Evolutionary conservation across 805 yeast species (phyloP).

Genomic region (Dipodascus albidus): DNA sequence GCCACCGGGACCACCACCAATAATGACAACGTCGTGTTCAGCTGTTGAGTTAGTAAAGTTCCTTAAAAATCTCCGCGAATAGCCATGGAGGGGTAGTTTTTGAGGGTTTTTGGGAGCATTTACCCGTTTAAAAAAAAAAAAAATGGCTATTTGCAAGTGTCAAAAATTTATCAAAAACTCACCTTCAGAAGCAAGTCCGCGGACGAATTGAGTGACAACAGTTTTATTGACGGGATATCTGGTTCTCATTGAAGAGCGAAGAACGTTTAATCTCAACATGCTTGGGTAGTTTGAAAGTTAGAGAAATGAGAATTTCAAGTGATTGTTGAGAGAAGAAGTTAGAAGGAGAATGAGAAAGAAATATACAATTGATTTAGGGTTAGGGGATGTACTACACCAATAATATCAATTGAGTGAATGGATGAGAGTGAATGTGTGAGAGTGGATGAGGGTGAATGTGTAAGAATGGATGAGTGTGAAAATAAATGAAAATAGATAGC

Average conservation of each 20-base stretch:
- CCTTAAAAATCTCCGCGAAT: neutral
- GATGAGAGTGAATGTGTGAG: too few relatives aligned
- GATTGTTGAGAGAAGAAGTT: neutral
- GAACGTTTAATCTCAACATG: conserved; percentile 1
- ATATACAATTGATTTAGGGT: neutral
- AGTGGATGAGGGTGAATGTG: too few relatives aligned
- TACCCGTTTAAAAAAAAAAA: too few relatives aligned
- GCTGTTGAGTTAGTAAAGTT: conserved; percentile 13
- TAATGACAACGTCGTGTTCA: conserved; percentile 83
- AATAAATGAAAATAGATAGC: too few relatives aligned
- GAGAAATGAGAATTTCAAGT: neutral
- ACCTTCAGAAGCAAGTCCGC: conserved; percentile 2
- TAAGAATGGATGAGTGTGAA: too few relatives aligned
- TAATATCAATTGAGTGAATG: neutral
- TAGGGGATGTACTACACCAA: neutral
- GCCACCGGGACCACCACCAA: conserved; percentile 99
- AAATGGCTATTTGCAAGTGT: too few relatives aligned
- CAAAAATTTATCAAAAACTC: too few relatives aligned
- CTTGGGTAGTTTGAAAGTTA: too few relatives aligned
- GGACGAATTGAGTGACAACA: neutral
- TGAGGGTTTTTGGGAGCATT: neutral
- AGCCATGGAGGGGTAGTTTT: conserved; percentile 1
- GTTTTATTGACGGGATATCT: neutral
- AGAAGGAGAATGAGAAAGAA: neutral
- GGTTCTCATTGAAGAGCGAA: neutral